These are phyloP conservation scores for Pseudogymnoascus verrucosus DNA, from an alignment of 2,329 filamentous ascomycete genomes.

Conservation along the genomic window DNA sequence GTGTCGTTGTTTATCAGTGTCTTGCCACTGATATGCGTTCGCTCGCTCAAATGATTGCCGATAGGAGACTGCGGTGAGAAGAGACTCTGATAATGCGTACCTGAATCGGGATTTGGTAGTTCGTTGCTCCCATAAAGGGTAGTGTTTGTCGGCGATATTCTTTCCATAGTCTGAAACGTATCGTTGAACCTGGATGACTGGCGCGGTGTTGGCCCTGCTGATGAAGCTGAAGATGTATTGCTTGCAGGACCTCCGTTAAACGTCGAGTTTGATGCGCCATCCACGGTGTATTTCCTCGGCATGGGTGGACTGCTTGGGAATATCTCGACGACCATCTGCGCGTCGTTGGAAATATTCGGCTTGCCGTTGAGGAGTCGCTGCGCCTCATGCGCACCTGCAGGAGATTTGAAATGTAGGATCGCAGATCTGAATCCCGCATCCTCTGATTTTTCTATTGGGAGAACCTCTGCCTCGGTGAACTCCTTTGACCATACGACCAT, in stretches of 20 bases:
- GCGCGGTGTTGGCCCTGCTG: constrained; percentile 14
- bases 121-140: constrained; percentile 48
- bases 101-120: constrained; percentile 49
- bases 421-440: constrained; percentile 45
- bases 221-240: constrained; percentile 21
- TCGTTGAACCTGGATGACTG: constrained; percentile 37
- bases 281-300: constrained; percentile 46
- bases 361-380: constrained; percentile 51
- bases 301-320: constrained; percentile 30
- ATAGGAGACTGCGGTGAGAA: constrained; percentile 70
- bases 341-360: constrained; percentile 41
- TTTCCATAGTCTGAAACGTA: constrained; percentile 44
- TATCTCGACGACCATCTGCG: constrained; percentile 51
- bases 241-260: constrained; percentile 29
- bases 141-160: constrained; percentile 47
- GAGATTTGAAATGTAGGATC: constrained; percentile 44
- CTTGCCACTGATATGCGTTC: constrained; percentile 52
- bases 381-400: constrained; percentile 46
- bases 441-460: constrained; percentile 41
- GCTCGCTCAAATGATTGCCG: constrained; percentile 58
- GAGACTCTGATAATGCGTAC: constrained; percentile 48
- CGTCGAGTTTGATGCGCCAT: constrained; percentile 24
- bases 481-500: constrained; percentile 55
- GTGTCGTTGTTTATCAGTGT: constrained; percentile 63
- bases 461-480: constrained; percentile 42